Base-by-base conservation (phyloP, 306 rosid genomes). In the Spatholobus suberectus region DNA sequence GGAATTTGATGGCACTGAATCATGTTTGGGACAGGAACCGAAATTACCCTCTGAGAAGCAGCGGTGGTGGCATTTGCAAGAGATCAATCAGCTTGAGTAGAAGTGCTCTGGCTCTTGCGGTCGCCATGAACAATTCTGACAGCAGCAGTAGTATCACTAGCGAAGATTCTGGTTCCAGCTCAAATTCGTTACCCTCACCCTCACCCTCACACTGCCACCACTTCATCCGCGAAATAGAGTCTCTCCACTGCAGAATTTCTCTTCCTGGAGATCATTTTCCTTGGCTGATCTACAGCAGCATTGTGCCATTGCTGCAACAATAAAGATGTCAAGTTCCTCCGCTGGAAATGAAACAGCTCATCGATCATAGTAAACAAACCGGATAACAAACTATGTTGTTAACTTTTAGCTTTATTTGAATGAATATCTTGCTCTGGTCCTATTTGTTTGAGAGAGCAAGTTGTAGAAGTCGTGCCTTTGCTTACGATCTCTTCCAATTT, bases 71-170 rank as follows among this genome's bases (percentile, higher is more conserved):
- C 20, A 92, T 96, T 81, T 72, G 93, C 4, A 96, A 96, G 85
- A 92, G 96, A 67, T 82, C 92, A 41, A 87, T 96, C n/a, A 79
- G 90, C 44, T 66, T 90, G n/a, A 89, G 96, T 82, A 82, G 85
- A 74, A 96, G 96, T 78, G 18, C 97, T 3, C 66, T 96, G 57
- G 98, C 97, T 66, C 75, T 93, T 70, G 99, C 96, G n/a, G 85
- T 93, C 51, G 91, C 92, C 49, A 81, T 92, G 87, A 86, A 83
- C 89, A 88, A 88, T 82, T 85, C 91, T 1, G 99, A 96, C 1
- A 88, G 93, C 77, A 89, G 82, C 41, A 86, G 91, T 18, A 88
- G 86, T 38, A 27, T 86, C 6, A 59, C 90, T 7, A 93, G 97
- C 1, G 99, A 91, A 27, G 96, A 91, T 24, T 93, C 94, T 0